Evolutionary conservation across 768 basidiomycete species (phyloP), one percentile per base, ranked within the genome.

Genomic region (Heimioporus sp.): DNA sequence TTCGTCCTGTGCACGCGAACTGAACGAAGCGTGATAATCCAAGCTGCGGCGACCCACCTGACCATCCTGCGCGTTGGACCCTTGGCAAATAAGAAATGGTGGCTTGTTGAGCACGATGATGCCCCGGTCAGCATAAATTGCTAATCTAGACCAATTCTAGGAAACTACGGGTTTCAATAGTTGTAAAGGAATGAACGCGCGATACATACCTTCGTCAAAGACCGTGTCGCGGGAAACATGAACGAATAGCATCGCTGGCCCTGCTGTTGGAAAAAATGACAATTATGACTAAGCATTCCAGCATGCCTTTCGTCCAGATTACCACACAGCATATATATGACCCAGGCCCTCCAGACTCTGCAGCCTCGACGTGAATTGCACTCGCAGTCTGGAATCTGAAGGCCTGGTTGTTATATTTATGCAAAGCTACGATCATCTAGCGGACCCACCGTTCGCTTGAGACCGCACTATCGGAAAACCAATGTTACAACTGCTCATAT

Each of bases 31-130:
- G 44, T 24, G 44, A 37, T 46, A 38, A 45, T 43, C 37, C 45
- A 51, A 37, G 20, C 46, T 43, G 43, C 35, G 41, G 44, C 24
- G 46, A 60, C 61, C 36, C 41, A 65, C 67, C 38, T 63, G 46
- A 28, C 39, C 43, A 46, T 59, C 52, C 45, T 64, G 64, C 52
- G 15, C 43, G 37, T 74, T 50, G 28, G 64, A 69, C 47, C 64
- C 61, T 65, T 86, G 85, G 51, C 80, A 83, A 12, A 81, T 63
- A 38, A 86, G 69, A 19, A 74, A 78, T 4, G 80, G 73, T 4
- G 85, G 83, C 61, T 87, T 87, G 60, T 85, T 82, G 38, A 85
- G 57, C 8, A 85, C 73, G 16, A 85, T 65, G n/a, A 79, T 50
- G 17, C 73, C 70, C 38, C 74, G 73, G 66, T 86, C 85, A 50